Evolutionary conservation across 1,284 basidiomycete genomes (phyloP), one percentile per base, ranked within the genome.

Genomic region (Coniferiporia weirii): DNA sequence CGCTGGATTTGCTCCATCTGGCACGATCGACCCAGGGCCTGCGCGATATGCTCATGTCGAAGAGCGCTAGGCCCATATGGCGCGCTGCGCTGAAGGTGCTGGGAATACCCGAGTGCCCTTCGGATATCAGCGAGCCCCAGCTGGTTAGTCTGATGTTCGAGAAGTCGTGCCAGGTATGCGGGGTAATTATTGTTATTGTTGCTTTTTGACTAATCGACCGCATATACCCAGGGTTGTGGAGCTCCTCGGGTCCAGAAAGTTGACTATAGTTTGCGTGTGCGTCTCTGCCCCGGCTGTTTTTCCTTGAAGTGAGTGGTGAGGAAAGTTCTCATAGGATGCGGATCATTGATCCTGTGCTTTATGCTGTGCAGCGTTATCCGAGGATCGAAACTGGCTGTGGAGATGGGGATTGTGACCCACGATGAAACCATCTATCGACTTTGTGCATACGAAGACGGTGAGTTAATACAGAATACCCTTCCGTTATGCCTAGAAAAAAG

Each of bases 1-100:
- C 61, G 2, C 4, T 43, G 13, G 61, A 63, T 48, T 36, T 63
- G 10, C 45, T 63, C 8, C 54, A 55, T n/a, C 54, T 63, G 15
- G 19, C 61, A 9, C 20, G 61, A 12, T 34, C 59, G 20, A 44
- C 48, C 27, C 22, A 48, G 32, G 20, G 20, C 6, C 51, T 60
- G 5, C 46, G 55, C 27, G 43, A 19, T 13, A 47, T 57, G 15
- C 46, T 63, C 43, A 52, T 57, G 48, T 61, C 61, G 7, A 59
- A 56, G 27, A 27, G 19, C n/a, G 47, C 59, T 9, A 53, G 34
- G 35, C 43, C 17, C 2, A 56, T 63, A 32, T 63, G 61, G 61
- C 32, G 40, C 15, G 45, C 59, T 32, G 44, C 54, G 7, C 12
- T 34, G 32, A 40, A 10, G 5, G 19, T 38, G 10, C 9, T 53